Conservation (phyloP, 2,329 filamentous ascomycete species). For the Immersiporthe knoxdaviesiana region DNA sequence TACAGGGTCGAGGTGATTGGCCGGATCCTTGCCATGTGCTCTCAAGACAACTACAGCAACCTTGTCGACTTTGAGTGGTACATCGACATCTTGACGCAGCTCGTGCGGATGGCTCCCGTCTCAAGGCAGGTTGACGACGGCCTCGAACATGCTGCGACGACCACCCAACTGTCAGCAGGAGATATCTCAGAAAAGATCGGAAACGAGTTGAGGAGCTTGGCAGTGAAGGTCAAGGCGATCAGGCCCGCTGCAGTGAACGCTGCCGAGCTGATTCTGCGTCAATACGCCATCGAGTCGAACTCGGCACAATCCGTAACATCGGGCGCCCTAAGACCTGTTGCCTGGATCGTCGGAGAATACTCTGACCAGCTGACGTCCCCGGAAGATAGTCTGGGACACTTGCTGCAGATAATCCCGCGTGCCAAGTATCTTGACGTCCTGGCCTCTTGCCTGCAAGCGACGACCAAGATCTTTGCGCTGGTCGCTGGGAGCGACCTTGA, state of each 20-base stretch:
- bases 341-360: constrained; percentile 91
- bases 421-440: constrained; percentile 67
- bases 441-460: constrained; percentile 80
- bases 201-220: constrained; percentile 83
- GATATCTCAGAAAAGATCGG: constrained; percentile 75
- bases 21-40: constrained; percentile 86
- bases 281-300: constrained; percentile 56
- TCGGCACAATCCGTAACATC: constrained; percentile 60
- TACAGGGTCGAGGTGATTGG: constrained; percentile 83
- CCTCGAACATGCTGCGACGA: constrained; percentile 37
- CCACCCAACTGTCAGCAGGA: constrained; percentile 39
- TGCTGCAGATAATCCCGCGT: constrained; percentile 69
- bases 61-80: constrained; percentile 97
- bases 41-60: constrained; percentile 83
- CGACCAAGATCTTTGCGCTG: constrained; percentile 80
- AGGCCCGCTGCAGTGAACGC: constrained; percentile 79
- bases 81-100: constrained; percentile 83
- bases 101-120: constrained; percentile 72
- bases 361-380: constrained; percentile 71
- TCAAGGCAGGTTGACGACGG: constrained; percentile 47
- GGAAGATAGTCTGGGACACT: constrained; percentile 71
- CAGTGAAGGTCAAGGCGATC: constrained; percentile 87
- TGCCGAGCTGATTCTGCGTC: constrained; percentile 74
- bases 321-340: constrained; percentile 73
- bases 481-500: constrained; percentile 68